Conservation (phyloP, 768 basidiomycete species). For the Tylopilus rubrobrunneus region DNA sequence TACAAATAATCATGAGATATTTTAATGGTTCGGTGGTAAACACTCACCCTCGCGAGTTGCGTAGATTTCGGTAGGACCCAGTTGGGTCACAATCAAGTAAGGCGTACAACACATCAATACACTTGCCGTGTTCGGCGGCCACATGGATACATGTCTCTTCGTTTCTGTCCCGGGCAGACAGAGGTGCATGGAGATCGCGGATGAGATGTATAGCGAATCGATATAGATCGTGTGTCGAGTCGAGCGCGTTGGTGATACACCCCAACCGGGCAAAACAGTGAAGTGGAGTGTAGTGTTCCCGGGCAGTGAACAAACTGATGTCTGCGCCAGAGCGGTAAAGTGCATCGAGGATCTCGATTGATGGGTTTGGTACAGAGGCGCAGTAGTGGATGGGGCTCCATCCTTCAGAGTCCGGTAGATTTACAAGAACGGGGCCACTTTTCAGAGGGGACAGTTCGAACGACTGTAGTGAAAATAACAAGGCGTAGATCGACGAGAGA, state of each 20-base stretch:
- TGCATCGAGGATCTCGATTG: slow-evolving; percentile 59
- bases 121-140: slow-evolving; percentile 71
- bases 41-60: slow-evolving; percentile 69
- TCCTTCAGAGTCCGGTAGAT: slow-evolving; percentile 60
- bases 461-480: slow-evolving; percentile 49
- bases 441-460: slow-evolving; percentile 40
- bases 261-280: slow-evolving; percentile 56
- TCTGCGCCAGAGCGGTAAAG: slow-evolving; percentile 77
- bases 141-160: slow-evolving; percentile 79
- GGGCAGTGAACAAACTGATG: slow-evolving; percentile 62
- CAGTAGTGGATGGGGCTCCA: slow-evolving; percentile 77
- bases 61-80: slow-evolving; percentile 52
- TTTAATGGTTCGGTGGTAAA: background rate
- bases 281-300: slow-evolving; percentile 62
- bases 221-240: slow-evolving; percentile 41
- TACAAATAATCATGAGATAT: background rate
- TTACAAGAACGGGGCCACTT: slow-evolving; percentile 52
- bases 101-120: slow-evolving; percentile 56
- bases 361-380: slow-evolving; percentile 51
- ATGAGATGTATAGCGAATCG: slow-evolving; percentile 66
- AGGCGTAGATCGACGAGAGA: slow-evolving; percentile 46
- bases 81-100: slow-evolving; percentile 63
- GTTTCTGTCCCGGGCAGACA: slow-evolving; percentile 60
- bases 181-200: slow-evolving; percentile 62
- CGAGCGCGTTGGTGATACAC: slow-evolving; percentile 31